phyloP scores from a whole-genome alignment of 768 basidiomycete species.

The Boletus rubroflammeus region DNA sequence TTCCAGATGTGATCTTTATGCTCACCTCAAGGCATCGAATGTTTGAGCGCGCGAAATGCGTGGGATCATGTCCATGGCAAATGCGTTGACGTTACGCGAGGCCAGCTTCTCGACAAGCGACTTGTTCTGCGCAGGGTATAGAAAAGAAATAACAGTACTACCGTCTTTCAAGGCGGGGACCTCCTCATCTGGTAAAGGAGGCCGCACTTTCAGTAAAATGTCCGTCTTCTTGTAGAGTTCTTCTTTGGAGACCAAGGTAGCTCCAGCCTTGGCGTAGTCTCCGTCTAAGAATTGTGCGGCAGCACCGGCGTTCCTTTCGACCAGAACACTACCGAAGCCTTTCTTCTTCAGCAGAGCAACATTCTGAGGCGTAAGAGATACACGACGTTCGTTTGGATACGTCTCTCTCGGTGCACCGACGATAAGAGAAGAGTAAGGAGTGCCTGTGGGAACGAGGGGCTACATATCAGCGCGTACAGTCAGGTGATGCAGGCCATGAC shows the following conservation, averaged over 20 bases:
- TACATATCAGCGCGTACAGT: not conserved
- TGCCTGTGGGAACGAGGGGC: slow-evolving; percentile 32
- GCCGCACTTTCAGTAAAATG: slow-evolving; percentile 83
- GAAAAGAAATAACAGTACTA: slow-evolving; percentile 77
- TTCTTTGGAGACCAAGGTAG: slow-evolving; percentile 67
- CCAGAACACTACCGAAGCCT: slow-evolving; percentile 68
- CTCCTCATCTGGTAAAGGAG: slow-evolving; percentile 66
- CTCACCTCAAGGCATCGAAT: slow-evolving; percentile 81
- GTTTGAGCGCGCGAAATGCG: slow-evolving; percentile 88
- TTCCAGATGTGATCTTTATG: not conserved
- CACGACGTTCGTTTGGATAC: slow-evolving; percentile 75
- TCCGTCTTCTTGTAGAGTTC: slow-evolving; percentile 68
- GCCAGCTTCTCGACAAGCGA: slow-evolving; percentile 65
- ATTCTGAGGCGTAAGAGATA: slow-evolving; percentile 80
- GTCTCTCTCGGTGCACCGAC: slow-evolving; percentile 77
- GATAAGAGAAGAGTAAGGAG: slow-evolving; percentile 67
- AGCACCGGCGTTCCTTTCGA: slow-evolving; percentile 68
- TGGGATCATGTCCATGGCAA: slow-evolving; percentile 92
- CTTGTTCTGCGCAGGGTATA: slow-evolving; percentile 83
- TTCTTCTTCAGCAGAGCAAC: slow-evolving; percentile 74
- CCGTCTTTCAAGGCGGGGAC: slow-evolving; percentile 61
- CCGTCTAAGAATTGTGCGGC: slow-evolving; percentile 79
- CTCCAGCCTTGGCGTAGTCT: slow-evolving; percentile 76
- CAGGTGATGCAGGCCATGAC: not conserved
- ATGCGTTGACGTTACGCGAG: slow-evolving; percentile 62